Conservation (phyloP, 345 rosid genomes). For the Salix dunnii region DNA sequence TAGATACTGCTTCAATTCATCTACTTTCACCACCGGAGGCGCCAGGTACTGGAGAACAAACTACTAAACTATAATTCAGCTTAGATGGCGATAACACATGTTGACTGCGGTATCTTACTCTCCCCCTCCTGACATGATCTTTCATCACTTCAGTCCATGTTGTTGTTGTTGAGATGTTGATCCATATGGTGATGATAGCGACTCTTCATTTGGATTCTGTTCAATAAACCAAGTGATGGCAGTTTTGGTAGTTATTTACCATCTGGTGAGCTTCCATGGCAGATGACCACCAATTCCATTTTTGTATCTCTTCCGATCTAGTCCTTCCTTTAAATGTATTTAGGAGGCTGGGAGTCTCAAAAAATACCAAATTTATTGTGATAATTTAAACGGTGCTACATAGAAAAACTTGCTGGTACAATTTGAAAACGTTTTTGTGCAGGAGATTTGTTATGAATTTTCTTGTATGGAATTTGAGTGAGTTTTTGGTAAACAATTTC, state of each 20-base stretch:
- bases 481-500: too few relatives aligned
- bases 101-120: not conserved
- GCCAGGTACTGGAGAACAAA: slow-evolving; percentile 15
- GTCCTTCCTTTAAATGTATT: not conserved
- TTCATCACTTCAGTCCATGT: not conserved
- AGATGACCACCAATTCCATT: not conserved
- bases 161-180: not conserved
- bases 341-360: too few relatives aligned
- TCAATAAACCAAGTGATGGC: not conserved
- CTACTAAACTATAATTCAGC: slow-evolving; percentile 19
- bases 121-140: not conserved
- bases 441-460: too few relatives aligned
- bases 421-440: too few relatives aligned
- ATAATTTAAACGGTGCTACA: too few relatives aligned
- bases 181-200: not conserved
- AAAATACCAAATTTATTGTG: too few relatives aligned
- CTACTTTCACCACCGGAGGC: slow-evolving; percentile 43
- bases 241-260: not conserved
- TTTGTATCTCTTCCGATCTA: not conserved
- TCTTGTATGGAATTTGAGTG: too few relatives aligned
- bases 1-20: slow-evolving; percentile 72
- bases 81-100: not conserved
- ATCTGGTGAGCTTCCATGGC: not conserved
- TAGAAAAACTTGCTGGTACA: too few relatives aligned
- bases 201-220: not conserved